phyloP scores from a whole-genome alignment of 495 filamentous ascomycete genomes.

The Rusavskia elegans region DNA sequence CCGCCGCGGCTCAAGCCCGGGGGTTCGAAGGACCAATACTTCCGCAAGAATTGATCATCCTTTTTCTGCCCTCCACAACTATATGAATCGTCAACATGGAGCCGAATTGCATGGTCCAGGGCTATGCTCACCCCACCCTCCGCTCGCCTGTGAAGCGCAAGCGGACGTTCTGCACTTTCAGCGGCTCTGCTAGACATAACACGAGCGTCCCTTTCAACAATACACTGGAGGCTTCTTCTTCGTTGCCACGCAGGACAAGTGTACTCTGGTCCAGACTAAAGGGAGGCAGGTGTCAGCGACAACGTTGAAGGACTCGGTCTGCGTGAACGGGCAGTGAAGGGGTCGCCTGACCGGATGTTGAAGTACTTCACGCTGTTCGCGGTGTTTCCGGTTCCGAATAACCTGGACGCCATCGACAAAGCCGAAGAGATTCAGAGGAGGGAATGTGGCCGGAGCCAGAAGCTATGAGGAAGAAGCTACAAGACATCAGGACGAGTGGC shows the following conservation, averaged over 20 bases:
- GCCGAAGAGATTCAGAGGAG: no score
- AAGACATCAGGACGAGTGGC: background rate
- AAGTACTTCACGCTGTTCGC: conserved; percentile 37
- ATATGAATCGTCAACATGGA: no score
- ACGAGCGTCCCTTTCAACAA: conserved; percentile 59
- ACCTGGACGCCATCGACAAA: background rate
- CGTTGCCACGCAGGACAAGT: conserved; percentile 59
- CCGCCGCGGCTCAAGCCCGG: conserved; percentile 37
- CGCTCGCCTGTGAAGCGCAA: conserved; percentile 56
- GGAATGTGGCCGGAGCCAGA: background rate
- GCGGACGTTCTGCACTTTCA: conserved; percentile 57
- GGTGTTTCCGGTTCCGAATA: conserved; percentile 13
- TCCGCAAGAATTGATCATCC: conserved; percentile 39
- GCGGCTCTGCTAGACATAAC: conserved; percentile 51
- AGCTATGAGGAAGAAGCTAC: background rate
- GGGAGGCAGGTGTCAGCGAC: no score
- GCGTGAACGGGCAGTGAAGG: background rate
- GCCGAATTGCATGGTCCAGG: background rate
- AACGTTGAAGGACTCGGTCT: background rate
- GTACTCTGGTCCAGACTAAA: conserved; percentile 65
- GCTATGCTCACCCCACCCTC: conserved; percentile 43
- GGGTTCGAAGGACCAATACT: conserved; percentile 37
- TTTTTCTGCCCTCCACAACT: conserved; percentile 21
- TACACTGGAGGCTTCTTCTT: conserved; percentile 61
- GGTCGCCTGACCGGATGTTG: conserved; percentile 34